A percentile compares a stretch with the other conserved stretches of the same genome.
Conservation (phyloP, 139 green algal species). For the Deuterostichococcus epilithicus region DNA sequence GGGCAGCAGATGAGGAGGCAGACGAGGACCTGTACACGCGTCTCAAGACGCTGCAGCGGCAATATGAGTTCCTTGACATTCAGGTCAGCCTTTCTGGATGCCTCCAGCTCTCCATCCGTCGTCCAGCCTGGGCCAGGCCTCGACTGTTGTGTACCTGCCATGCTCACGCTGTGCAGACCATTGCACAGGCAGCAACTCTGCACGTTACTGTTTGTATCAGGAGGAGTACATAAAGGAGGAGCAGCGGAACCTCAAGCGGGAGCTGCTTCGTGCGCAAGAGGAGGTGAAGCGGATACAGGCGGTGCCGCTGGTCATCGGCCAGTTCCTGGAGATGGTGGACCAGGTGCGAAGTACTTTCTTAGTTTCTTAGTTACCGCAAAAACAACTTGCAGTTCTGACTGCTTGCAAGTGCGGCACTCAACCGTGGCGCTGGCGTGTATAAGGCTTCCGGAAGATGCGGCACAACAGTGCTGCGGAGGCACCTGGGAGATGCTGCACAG, state of each 20-base stretch:
- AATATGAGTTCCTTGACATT: constrained; percentile 98
- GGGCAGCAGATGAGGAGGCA: constrained; percentile 6
- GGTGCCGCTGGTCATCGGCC: constrained; percentile 97
- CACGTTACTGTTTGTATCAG: constrained; percentile 20
- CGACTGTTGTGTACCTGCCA: neutral
- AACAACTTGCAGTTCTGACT: too few relatives aligned
- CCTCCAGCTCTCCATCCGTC: neutral
- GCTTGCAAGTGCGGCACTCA: too few relatives aligned
- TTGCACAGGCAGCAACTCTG: neutral
- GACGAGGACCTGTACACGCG: constrained; percentile 78
- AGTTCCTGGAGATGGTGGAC: constrained; percentile 85
- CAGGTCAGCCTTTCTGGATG: constrained; percentile 55
- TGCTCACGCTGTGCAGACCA: neutral
- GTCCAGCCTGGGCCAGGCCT: neutral
- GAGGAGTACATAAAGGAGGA: constrained; percentile 99
- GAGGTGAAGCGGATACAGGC: constrained; percentile 98
- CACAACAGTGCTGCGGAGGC: too few relatives aligned
- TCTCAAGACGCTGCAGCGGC: constrained; percentile 89
- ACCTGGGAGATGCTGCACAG: too few relatives aligned
- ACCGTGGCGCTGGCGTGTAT: too few relatives aligned
- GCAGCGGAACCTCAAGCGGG: constrained; percentile 95
- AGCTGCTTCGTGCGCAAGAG: constrained; percentile 96
- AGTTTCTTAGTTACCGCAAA: too few relatives aligned
- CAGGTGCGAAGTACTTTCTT: neutral
- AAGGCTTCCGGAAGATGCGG: too few relatives aligned